A percentile compares a stretch with the other conserved stretches of the same genome.
phyloP scores from a whole-genome alignment of 2,329 filamentous ascomycete species.

The Fusarium sterilihyphosum region DNA sequence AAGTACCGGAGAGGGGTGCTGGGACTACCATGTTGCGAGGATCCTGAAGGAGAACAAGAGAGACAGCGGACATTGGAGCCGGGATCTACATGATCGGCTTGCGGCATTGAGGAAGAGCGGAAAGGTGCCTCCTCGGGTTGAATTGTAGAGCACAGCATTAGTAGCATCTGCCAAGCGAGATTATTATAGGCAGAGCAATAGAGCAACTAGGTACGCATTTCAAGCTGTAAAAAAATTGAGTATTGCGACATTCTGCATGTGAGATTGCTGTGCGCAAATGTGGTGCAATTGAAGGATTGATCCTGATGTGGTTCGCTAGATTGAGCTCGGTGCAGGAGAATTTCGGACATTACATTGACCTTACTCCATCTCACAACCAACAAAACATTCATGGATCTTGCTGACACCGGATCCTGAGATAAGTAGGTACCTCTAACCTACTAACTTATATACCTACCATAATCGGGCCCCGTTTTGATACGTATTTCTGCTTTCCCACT shows the following conservation, averaged over 20 bases:
- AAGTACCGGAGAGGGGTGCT: slow-evolving; percentile 61
- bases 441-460: not conserved
- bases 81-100: slow-evolving; percentile 52
- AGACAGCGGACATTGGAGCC: slow-evolving; percentile 58
- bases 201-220: not conserved
- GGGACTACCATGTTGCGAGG: slow-evolving; percentile 63
- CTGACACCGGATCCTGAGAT: slow-evolving; percentile 2
- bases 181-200: not conserved
- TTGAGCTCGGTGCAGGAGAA: slow-evolving; percentile 22
- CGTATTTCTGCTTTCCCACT: not conserved
- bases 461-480: not conserved
- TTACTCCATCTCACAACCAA: not conserved
- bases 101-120: slow-evolving; percentile 45
- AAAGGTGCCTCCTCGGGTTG: slow-evolving; percentile 40
- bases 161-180: not conserved
- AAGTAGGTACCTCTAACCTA: not conserved
- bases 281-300: not conserved
- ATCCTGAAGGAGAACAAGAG: slow-evolving; percentile 51
- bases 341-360: slow-evolving; percentile 11
- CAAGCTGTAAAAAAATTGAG: not conserved
- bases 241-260: not conserved
- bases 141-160: slow-evolving; percentile 46
- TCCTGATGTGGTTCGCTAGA: slow-evolving; percentile 1
- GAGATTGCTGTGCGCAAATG: not conserved
- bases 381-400: not conserved